A percentile compares a stretch with the other conserved stretches of the same genome.
Conservation (phyloP, 306 rosid species). For the Ceratonia siliqua region DNA sequence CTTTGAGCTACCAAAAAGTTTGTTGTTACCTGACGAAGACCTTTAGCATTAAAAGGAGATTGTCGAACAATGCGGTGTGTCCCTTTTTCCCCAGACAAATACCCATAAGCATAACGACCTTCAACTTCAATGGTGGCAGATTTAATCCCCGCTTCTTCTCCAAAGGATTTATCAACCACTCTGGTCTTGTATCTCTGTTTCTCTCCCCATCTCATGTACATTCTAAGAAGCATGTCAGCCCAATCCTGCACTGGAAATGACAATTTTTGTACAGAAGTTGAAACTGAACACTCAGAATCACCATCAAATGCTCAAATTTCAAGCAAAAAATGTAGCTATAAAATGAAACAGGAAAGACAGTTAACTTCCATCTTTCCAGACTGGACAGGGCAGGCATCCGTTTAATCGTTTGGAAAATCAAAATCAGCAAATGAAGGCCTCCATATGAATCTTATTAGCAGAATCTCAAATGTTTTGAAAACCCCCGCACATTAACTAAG, state of each 20-base stretch:
- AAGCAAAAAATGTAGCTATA: constrained; percentile 18
- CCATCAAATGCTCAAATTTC: constrained; percentile 36
- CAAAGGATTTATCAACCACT: constrained; percentile 84
- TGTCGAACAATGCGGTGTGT: constrained; percentile 92
- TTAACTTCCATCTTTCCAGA: constrained; percentile 12
- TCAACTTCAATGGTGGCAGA: constrained; percentile 92
- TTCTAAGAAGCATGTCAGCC: constrained; percentile 99
- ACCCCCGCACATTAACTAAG: constrained; percentile 1
- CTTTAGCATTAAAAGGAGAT: constrained; percentile 93
- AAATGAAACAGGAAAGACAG: background rate
- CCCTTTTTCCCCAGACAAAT: constrained; percentile 96
- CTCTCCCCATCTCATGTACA: constrained; percentile 96
- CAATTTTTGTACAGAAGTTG: constrained; percentile 43
- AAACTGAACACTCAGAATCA: constrained; percentile 38
- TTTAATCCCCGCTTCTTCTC: constrained; percentile 98
- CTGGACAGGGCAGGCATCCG: background rate
- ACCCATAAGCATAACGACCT: constrained; percentile 96
- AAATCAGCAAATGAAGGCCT: constrained; percentile 18
- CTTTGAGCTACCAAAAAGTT: constrained; percentile 16
- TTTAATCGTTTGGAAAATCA: background rate
- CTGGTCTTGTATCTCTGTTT: constrained; percentile 86
- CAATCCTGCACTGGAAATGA: constrained; percentile 92
- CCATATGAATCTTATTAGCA: constrained; percentile 3
- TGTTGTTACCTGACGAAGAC: constrained; percentile 87
- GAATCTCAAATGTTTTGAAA: constrained; percentile 19